Conservation (phyloP, 345 rosid species). For the Capsella bursapastoris region DNA sequence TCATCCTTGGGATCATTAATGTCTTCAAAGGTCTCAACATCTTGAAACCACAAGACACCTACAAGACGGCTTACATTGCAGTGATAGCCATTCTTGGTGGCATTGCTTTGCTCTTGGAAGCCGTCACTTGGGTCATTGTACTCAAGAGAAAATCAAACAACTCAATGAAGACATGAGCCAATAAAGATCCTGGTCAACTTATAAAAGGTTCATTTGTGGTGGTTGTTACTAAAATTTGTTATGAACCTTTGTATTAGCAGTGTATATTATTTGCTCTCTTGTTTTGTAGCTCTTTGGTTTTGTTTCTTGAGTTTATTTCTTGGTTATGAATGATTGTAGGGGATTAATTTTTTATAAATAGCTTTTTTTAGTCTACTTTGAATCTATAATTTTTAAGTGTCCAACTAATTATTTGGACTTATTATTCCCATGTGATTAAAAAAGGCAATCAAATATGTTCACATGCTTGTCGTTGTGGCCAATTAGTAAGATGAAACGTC, state of each 20-base stretch:
- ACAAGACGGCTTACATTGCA: conserved; percentile 59
- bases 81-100: conserved; percentile 59
- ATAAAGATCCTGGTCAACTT: not conserved
- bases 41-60: conserved; percentile 59
- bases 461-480: conserved; percentile 5
- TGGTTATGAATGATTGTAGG: conserved; percentile 9
- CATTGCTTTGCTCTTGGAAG: conserved; percentile 64
- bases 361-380: not conserved
- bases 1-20: conserved; percentile 64
- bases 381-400: not conserved
- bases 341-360: not conserved
- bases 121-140: conserved; percentile 71
- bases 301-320: not conserved
- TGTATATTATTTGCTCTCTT: conserved; percentile 11
- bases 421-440: conserved; percentile 12
- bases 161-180: conserved; percentile 47
- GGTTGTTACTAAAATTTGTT: conserved; percentile 9
- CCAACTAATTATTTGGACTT: not conserved
- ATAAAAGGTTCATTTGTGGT: not conserved
- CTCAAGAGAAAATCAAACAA: conserved; percentile 61
- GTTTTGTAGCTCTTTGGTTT: conserved; percentile 13
- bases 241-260: not conserved
- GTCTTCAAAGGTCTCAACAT: conserved; percentile 76
- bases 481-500: conserved; percentile 1
- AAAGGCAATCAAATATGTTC: conserved; percentile 11